These are phyloP conservation scores for Gossypium longicalyx DNA, from an alignment of 345 rosid genomes.

Conservation along the genomic window DNA sequence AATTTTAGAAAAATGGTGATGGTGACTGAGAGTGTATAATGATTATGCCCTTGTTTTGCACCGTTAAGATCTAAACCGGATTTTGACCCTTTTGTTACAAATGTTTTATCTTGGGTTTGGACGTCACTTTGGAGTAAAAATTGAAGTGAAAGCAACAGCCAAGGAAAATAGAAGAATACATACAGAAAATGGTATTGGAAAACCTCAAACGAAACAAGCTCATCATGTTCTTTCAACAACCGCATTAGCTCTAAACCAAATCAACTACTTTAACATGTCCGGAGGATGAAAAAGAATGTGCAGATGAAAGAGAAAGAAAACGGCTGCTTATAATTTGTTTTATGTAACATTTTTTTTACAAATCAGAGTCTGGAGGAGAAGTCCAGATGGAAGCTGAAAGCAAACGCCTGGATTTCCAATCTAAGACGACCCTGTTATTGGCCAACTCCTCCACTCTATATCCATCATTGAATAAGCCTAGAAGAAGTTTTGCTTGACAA, in stretches of 20 bases:
- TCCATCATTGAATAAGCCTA: slow-evolving; percentile 77
- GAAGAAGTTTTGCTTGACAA: slow-evolving; percentile 75
- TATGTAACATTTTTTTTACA: slow-evolving; percentile 13
- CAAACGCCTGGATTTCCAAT: slow-evolving; percentile 80
- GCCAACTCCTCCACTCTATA: slow-evolving; percentile 64
- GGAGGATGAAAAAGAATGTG: background rate
- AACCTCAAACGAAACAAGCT: background rate
- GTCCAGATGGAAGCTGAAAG: slow-evolving; percentile 82
- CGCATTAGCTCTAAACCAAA: background rate
- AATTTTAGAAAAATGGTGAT: too few species aligned
- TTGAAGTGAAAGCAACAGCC: background rate
- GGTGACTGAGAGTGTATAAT: too few species aligned
- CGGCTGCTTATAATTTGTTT: background rate
- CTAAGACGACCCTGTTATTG: slow-evolving; percentile 55
- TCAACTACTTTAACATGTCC: background rate
- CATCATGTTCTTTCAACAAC: background rate
- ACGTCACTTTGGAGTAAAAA: too few species aligned
- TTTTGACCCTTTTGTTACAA: too few species aligned
- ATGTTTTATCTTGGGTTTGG: too few species aligned
- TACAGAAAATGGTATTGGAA: background rate
- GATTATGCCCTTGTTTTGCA: too few species aligned
- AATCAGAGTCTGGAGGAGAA: slow-evolving; percentile 34
- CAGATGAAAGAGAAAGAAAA: background rate
- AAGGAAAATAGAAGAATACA: background rate
- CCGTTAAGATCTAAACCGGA: too few species aligned